Evolutionary conservation across 2,329 filamentous ascomycete species (phyloP).

Genomic region (Aspergillus pseudoterreus): DNA sequence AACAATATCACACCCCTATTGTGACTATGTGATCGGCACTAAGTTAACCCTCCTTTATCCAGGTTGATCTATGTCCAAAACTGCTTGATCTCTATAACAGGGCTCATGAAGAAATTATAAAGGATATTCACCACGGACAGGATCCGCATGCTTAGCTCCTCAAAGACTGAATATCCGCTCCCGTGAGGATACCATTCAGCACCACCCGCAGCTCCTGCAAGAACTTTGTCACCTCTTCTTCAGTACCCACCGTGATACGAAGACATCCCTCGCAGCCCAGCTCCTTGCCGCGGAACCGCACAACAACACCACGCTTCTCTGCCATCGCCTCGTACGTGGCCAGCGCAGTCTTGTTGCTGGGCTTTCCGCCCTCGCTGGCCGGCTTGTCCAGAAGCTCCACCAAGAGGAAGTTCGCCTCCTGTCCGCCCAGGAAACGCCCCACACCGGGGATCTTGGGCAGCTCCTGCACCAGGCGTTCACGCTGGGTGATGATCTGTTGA

Average conservation of each 20-base stretch:
- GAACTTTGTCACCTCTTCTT: slow-evolving; percentile 77
- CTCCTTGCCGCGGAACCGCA: slow-evolving; percentile 91
- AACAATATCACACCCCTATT: background rate
- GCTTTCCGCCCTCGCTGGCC: slow-evolving; percentile 55
- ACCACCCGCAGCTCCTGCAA: slow-evolving; percentile 61
- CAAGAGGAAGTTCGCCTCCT: slow-evolving; percentile 81
- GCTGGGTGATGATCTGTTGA: slow-evolving; percentile 68
- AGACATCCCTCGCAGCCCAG: slow-evolving; percentile 83
- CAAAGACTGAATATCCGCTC: slow-evolving; percentile 26
- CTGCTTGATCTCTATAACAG: too few species aligned
- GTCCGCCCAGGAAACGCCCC: slow-evolving; percentile 75
- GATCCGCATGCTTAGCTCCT: background rate
- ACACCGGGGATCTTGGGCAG: slow-evolving; percentile 73
- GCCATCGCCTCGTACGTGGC: slow-evolving; percentile 81
- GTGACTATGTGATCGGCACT: background rate
- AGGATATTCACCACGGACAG: too few species aligned
- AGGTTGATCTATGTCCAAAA: too few species aligned
- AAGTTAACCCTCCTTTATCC: too few species aligned
- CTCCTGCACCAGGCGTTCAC: slow-evolving; percentile 69
- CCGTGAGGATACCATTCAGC: slow-evolving; percentile 47
- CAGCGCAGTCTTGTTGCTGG: slow-evolving; percentile 74
- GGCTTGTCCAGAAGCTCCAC: slow-evolving; percentile 76
- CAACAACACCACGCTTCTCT: slow-evolving; percentile 82
- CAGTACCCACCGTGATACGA: slow-evolving; percentile 87
- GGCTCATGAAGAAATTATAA: background rate